phyloP scores from a whole-genome alignment of 139 green algal species.

The Eudorina sp. region DNA sequence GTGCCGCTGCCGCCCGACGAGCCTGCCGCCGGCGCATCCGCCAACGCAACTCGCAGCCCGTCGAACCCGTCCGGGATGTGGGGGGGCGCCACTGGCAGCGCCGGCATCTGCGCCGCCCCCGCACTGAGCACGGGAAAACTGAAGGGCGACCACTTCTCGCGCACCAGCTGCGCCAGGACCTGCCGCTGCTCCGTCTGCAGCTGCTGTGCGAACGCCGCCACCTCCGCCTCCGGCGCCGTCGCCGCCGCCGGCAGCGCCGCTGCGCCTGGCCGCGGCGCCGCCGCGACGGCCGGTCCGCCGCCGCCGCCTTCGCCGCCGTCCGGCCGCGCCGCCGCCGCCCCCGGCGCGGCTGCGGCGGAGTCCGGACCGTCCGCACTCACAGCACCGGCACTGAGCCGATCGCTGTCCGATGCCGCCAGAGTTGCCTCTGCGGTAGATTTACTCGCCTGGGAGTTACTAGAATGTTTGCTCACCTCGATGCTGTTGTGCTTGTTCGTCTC shows the following conservation, averaged over 20 bases:
- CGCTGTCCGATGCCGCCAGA: too few species aligned
- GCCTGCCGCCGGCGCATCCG: too few species aligned
- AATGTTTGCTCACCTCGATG: too few species aligned
- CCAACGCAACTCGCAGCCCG: too few species aligned
- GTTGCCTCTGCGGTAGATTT: too few species aligned
- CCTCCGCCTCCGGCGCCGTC: slow-evolving; percentile 16
- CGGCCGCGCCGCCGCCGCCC: background rate
- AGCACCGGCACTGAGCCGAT: too few species aligned
- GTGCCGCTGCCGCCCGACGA: background rate
- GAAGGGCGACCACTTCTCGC: slow-evolving; percentile 47
- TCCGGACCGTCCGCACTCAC: too few species aligned
- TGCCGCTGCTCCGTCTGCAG: slow-evolving; percentile 5
- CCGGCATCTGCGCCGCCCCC: too few species aligned
- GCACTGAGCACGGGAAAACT: background rate
- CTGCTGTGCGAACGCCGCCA: slow-evolving; percentile 24
- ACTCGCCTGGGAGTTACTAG: too few species aligned
- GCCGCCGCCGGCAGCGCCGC: slow-evolving; percentile 8
- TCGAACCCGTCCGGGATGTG: too few species aligned
- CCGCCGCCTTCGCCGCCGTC: background rate
- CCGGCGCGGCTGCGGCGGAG: background rate
- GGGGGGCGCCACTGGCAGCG: background rate
- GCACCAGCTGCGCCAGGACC: slow-evolving; percentile 27
- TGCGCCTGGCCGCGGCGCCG: background rate
- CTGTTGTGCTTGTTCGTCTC: too few species aligned
- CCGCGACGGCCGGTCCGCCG: background rate